Evolutionary conservation across 495 filamentous ascomycete species (phyloP), one percentile per base, ranked within the genome.

Genomic region (Penicillium parvum): DNA sequence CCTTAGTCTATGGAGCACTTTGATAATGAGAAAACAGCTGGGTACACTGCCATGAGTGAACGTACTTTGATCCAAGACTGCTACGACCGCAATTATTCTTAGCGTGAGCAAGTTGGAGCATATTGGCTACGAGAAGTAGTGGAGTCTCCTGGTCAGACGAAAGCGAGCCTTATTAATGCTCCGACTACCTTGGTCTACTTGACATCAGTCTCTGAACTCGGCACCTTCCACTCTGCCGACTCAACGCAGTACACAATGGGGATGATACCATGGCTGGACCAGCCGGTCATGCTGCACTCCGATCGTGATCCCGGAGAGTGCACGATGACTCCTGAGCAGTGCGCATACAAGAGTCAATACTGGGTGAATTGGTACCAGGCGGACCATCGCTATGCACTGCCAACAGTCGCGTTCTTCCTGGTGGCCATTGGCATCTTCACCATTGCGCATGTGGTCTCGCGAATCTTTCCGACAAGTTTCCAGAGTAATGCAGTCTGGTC

Each of bases 321-420:
- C 49, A 68, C 61, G 16, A 58, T 74, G 51, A 74, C 64, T 0
- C 54, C 66, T 3, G 65, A 61, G 26, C 68, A 77, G 45, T 78
- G 75, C 41, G 67, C 57, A 2, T 76, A 71, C 44, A 65, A 71
- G 7, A 40, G 23, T 3, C 56, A 55, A 3, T 57, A 69, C 39
- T 78, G 75, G 75, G 49, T 68, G 40, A 69, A 67, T 49, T 78
- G 74, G 75, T 71, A 77, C 39, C 38, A 73, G 37, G 69, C 75
- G n/a, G 75, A 78, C 42, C 69, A 74, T 45, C 61, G 69, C 16
- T 79, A 72, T 42, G 68, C 73, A 3, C 55, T 76, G 9, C 59
- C 60, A 4, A 76, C 75, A 0, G 58, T 75, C 8, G 72, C 67
- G 12, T 75, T 81, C 46, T 71, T 79, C 32, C 52, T 68, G 16